Base-by-base conservation (phyloP, 1,284 basidiomycete genomes). In the Tilletiopsis washingtonensis region DNA sequence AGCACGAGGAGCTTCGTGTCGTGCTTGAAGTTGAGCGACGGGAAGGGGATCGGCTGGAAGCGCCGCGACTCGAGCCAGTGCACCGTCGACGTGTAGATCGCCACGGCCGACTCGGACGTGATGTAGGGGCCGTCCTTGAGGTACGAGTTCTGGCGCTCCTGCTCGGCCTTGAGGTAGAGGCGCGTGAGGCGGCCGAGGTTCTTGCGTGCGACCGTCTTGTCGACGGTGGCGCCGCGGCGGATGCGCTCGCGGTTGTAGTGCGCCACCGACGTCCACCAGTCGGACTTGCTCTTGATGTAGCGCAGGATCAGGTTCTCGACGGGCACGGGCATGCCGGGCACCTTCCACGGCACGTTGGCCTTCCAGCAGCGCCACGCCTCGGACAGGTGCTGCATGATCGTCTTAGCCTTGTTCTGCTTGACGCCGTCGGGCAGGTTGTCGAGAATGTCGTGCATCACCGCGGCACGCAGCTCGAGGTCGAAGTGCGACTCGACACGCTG, bases 251-350 rank as follows among this genome's bases (percentile, higher is more conserved):
- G 88, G 65, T 91, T 90, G 74, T 91, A 90, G 70, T 91, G 88
- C 14, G 83, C 86, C 56, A 81, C 88, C 75, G 88, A 94, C 61
- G 86, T 88, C 91, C 91, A 98, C 91, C 91, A 96, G 74, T 98
- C 94, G 9, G 90, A 87, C 79, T 99, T 99, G 76, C 84, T 87
- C 81, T 99, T 99, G 81, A 98, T 93, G 76, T 98, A 99, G 46
- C 94, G 86, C 40, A 99, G 76, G 62, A 99, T 97, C 74, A 99
- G 94, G 75, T 97, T 98, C 77, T 98, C 94, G 61, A 99, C 94
- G 5, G 94, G 88, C 0, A 91, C 93, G 0, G 94, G 90, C 88
- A 94, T 93, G 46, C 90, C 90, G 11, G 88, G 89, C 4, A 93
- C 90, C 75, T 91, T 91, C 90, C 91, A 93, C 20, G 90, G 91